A percentile compares a stretch with the other conserved stretches of the same genome.
These are phyloP conservation scores for Hypomontagnella submonticulosa DNA, from an alignment of 495 filamentous ascomycete genomes.

Conservation along the genomic window DNA sequence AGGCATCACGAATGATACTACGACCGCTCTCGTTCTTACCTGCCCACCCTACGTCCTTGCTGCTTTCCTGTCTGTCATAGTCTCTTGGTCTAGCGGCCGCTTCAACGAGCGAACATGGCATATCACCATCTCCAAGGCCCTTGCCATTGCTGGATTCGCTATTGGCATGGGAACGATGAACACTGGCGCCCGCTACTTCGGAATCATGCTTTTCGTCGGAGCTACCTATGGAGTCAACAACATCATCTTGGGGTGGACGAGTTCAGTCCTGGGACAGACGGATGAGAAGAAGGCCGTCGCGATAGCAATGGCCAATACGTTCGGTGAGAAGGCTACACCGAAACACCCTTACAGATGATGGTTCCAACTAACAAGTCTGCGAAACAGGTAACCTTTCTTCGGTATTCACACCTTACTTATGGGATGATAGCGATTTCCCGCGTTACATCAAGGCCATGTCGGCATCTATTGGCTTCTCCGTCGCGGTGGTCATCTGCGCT, in stretches of 20 bases:
- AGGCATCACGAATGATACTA: slow-evolving; percentile 55
- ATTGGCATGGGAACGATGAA: slow-evolving; percentile 53
- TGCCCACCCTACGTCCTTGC: slow-evolving; percentile 60
- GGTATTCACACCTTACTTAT: slow-evolving; percentile 49
- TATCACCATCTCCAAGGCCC: slow-evolving; percentile 52
- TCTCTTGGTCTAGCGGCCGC: slow-evolving; percentile 54
- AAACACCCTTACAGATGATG: neutral
- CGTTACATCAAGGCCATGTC: slow-evolving; percentile 56
- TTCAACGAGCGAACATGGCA: slow-evolving; percentile 63
- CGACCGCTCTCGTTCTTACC: slow-evolving; percentile 57
- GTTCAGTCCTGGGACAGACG: slow-evolving; percentile 52
- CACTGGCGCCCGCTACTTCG: slow-evolving; percentile 55
- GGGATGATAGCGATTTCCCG: slow-evolving; percentile 54
- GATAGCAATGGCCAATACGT: slow-evolving; percentile 56
- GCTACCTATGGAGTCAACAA: slow-evolving; percentile 58
- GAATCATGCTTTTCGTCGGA: slow-evolving; percentile 55
- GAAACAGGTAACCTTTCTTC: neutral
- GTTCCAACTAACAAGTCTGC: neutral
- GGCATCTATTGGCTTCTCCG: slow-evolving; percentile 54
- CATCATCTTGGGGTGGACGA: slow-evolving; percentile 57
- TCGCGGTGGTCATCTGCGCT: slow-evolving; percentile 41
- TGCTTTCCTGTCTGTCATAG: slow-evolving; percentile 49
- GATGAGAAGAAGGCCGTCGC: slow-evolving; percentile 58
- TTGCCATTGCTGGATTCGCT: slow-evolving; percentile 59
- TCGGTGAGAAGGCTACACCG: slow-evolving; percentile 43